These are phyloP conservation scores for Polychytrium aggregatum DNA, from an alignment of 192 early-diverging fungal genomes.

Conservation along the genomic window DNA sequence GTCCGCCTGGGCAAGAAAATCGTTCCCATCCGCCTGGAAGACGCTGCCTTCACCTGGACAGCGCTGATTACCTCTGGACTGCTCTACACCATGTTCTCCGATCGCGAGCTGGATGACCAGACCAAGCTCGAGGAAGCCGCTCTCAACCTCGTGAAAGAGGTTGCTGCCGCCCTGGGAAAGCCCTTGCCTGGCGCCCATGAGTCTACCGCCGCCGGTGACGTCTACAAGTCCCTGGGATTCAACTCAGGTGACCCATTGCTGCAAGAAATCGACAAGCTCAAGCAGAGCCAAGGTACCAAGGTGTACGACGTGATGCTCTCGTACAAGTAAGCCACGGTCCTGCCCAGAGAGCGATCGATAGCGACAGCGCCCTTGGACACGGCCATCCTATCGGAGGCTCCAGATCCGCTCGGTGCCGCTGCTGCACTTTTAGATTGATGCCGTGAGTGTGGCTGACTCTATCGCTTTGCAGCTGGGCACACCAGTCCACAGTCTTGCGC, in stretches of 20 bases:
- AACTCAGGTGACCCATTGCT: constrained; percentile 12
- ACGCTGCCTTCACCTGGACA: constrained; percentile 24
- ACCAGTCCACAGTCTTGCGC: neutral
- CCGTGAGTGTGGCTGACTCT: constrained; percentile 9
- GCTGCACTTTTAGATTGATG: constrained; percentile 1
- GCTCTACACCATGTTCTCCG: constrained; percentile 8
- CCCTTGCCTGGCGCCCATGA: too few species aligned
- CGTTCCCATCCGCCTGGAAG: constrained; percentile 21
- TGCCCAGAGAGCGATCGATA: neutral
- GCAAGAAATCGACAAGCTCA: neutral
- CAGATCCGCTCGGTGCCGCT: constrained; percentile 1
- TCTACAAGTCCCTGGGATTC: constrained; percentile 6
- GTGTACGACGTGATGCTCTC: constrained; percentile 10
- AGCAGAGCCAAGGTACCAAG: neutral
- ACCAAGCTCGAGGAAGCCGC: neutral
- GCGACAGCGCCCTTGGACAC: neutral
- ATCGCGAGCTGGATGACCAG: neutral
- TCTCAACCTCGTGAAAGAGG: neutral
- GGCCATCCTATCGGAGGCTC: constrained; percentile 3
- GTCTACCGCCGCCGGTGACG: too few species aligned
- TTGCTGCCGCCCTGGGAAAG: too few species aligned
- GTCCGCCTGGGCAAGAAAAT: constrained; percentile 17
- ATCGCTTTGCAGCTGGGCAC: constrained; percentile 10
- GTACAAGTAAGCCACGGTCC: constrained; percentile 9
- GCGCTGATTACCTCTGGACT: constrained; percentile 21